Percentiles rank a stretch among this genome's conserved stretches.
Conservation (phyloP, 495 filamentous ascomycete genomes). For the Parmelia sp. region DNA sequence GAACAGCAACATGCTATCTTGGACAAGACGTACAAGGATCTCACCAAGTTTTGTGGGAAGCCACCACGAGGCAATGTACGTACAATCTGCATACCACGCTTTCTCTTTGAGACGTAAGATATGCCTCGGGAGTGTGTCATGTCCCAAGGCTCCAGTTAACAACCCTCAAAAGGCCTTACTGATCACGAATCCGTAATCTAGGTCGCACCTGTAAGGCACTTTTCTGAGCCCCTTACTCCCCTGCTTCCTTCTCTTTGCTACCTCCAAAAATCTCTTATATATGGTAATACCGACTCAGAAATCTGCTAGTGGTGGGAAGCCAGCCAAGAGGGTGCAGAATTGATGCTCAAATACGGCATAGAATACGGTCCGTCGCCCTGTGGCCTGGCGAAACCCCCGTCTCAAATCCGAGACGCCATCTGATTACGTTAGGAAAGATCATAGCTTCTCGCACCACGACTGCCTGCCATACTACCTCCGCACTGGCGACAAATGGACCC, state of each 20-base stretch:
- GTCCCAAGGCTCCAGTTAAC: too few relatives aligned
- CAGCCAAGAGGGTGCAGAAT: constrained; percentile 57
- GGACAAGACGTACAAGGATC: constrained; percentile 66
- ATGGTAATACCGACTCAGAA: too few relatives aligned
- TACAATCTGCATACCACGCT: background rate
- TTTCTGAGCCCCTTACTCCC: too few relatives aligned
- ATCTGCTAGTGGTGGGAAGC: constrained; percentile 53
- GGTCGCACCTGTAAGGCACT: background rate
- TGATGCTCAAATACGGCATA: constrained; percentile 62
- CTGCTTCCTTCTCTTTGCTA: too few relatives aligned
- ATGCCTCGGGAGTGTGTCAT: too few relatives aligned
- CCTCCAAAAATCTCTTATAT: too few relatives aligned
- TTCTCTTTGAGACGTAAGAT: background rate
- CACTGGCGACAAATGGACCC: constrained; percentile 55
- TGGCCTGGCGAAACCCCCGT: too few relatives aligned
- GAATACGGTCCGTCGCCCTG: constrained; percentile 43
- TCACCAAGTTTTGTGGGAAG: constrained; percentile 70
- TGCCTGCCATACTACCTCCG: constrained; percentile 60
- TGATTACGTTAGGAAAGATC: constrained; percentile 27
- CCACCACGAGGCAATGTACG: constrained; percentile 59
- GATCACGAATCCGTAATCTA: too few relatives aligned
- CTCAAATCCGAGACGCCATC: background rate
- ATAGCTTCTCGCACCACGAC: constrained; percentile 62
- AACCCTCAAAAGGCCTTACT: too few relatives aligned
- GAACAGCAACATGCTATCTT: constrained; percentile 71